Conservation (phyloP, 2,329 filamentous ascomycete species). For the Epichloe scottii region DNA sequence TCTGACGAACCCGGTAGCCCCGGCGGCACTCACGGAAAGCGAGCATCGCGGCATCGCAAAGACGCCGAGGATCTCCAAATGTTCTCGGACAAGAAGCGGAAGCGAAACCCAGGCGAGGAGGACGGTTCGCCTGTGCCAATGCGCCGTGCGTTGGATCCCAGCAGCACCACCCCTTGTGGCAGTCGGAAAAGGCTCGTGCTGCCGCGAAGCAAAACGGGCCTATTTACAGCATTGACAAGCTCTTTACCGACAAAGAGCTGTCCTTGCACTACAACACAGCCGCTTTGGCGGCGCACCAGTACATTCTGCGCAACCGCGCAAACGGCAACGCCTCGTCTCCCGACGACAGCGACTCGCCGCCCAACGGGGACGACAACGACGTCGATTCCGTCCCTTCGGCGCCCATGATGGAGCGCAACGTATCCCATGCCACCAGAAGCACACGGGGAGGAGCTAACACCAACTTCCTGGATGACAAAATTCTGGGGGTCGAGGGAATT, state of each 20-base stretch:
- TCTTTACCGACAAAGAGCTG: constrained; percentile 59
- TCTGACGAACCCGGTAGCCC: constrained; percentile 51
- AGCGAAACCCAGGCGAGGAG: constrained; percentile 46
- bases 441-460: constrained; percentile 41
- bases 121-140: constrained; percentile 50
- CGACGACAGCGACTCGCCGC: constrained; percentile 41
- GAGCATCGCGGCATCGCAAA: constrained; percentile 48
- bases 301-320: constrained; percentile 44
- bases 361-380: constrained; percentile 38
- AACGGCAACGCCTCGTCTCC: constrained; percentile 37
- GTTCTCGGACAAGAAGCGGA: constrained; percentile 49
- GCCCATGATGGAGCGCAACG: constrained; percentile 48
- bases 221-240: constrained; percentile 54
- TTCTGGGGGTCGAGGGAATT: constrained; percentile 47
- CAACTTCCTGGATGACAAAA: constrained; percentile 44
- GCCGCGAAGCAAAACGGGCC: constrained; percentile 44
- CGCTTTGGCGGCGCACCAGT: constrained; percentile 48
- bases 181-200: constrained; percentile 43
- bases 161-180: constrained; percentile 49
- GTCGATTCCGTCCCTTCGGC: constrained; percentile 35
- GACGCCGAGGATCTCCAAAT: constrained; percentile 45
- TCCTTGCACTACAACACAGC: constrained; percentile 52
- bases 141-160: constrained; percentile 41
- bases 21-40: constrained; percentile 49
- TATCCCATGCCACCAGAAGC: constrained; percentile 52